A percentile compares a stretch with the other conserved stretches of the same genome.
Evolutionary conservation across 1,139 yeast genomes (phyloP).

Genomic region (Yamadazyma conglobata): DNA sequence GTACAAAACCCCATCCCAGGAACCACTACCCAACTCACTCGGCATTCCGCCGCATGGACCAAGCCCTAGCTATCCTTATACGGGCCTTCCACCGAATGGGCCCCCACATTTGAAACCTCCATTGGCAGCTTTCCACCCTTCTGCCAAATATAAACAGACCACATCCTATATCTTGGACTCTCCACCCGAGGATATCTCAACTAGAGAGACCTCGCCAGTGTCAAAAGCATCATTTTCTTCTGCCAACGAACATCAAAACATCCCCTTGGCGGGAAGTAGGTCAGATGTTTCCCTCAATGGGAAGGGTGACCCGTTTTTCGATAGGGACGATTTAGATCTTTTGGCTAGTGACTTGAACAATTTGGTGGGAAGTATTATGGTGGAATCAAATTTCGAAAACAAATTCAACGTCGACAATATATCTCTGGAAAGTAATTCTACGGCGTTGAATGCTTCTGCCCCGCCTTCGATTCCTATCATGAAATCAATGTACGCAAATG

Average conservation of each 20-base stretch:
- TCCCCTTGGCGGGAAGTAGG: not conserved
- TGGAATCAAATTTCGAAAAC: constrained; percentile 28
- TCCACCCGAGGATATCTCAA: constrained; percentile 8
- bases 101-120: too few relatives aligned
- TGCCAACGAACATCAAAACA: not conserved
- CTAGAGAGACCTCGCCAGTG: constrained; percentile 11
- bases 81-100: too few relatives aligned
- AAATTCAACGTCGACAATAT: constrained; percentile 11
- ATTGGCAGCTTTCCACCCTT: constrained; percentile 7
- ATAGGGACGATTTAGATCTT: constrained; percentile 33
- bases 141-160: constrained; percentile 6
- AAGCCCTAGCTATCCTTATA: too few relatives aligned
- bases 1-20: too few relatives aligned
- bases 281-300: constrained; percentile 1
- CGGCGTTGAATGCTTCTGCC: constrained; percentile 2
- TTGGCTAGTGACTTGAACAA: constrained; percentile 42
- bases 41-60: too few relatives aligned
- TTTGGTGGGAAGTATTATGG: constrained; percentile 40
- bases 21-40: too few relatives aligned
- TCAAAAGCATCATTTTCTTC: constrained; percentile 10
- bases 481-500: constrained; percentile 10
- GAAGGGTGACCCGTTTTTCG: constrained; percentile 9
- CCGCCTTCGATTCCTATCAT: constrained; percentile 15
- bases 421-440: constrained; percentile 14
- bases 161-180: constrained; percentile 4